phyloP scores from a whole-genome alignment of 2,329 filamentous ascomycete genomes.

The Drechslera avenae region DNA sequence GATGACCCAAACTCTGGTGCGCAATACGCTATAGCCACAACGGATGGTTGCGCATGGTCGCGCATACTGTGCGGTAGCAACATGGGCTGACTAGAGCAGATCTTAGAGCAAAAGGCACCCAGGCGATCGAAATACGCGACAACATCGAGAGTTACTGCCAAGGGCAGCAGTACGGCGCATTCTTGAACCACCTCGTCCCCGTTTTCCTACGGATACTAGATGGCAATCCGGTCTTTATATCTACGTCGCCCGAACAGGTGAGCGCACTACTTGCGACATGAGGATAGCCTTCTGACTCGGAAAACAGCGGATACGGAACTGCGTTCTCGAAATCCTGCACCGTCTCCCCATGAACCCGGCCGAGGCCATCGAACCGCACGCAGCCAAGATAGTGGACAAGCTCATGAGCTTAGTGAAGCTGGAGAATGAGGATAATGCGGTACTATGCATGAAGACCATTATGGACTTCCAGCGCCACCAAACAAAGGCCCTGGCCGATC shows the following conservation, averaged over 20 bases:
- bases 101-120: conserved; percentile 77
- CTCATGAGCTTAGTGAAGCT: conserved; percentile 85
- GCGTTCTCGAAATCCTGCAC: conserved; percentile 91
- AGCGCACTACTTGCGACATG: conserved; percentile 33
- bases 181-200: conserved; percentile 86
- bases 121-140: conserved; percentile 86
- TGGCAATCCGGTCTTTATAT: conserved; percentile 88
- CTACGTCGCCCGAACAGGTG: conserved; percentile 87
- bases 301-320: conserved; percentile 82
- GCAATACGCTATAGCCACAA: background rate
- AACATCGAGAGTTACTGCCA: conserved; percentile 86
- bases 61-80: background rate
- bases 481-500: conserved; percentile 76
- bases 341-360: conserved; percentile 75
- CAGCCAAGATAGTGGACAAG: conserved; percentile 85
- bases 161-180: conserved; percentile 75
- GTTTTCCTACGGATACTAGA: conserved; percentile 85
- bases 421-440: conserved; percentile 98
- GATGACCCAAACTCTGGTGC: conserved; percentile 50
- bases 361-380: conserved; percentile 86
- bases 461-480: conserved; percentile 97
- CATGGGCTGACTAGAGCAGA: conserved; percentile 61
- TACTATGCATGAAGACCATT: conserved; percentile 96
- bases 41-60: conserved; percentile 1
- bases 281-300: conserved; percentile 16